These are phyloP conservation scores for Solanum appendiculatum DNA, from an alignment of 257 asterid species.

Conservation along the genomic window DNA sequence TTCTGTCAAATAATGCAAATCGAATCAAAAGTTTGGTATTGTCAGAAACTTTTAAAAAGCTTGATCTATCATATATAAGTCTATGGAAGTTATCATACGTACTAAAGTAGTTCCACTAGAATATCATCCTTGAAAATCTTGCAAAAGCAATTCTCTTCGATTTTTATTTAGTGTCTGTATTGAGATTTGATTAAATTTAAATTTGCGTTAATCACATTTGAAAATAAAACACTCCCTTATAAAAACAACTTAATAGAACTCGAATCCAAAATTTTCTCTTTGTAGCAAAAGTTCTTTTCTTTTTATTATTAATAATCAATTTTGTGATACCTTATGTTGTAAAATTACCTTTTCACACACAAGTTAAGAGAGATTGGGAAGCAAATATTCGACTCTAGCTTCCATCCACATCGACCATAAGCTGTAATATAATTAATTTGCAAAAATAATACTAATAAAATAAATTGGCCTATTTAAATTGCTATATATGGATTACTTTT, in stretches of 20 bases:
- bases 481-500: background rate
- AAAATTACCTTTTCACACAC: background rate
- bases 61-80: background rate
- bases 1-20: background rate
- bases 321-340: background rate
- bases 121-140: background rate
- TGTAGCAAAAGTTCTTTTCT: too few relatives aligned
- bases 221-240: background rate
- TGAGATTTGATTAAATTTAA: background rate
- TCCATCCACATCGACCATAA: background rate
- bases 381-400: background rate
- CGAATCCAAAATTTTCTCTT: background rate
- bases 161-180: background rate
- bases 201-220: accelerated
- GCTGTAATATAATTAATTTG: background rate
- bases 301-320: background rate
- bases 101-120: background rate
- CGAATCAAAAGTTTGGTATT: background rate
- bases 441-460: background rate
- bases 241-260: background rate
- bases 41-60: background rate
- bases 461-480: background rate
- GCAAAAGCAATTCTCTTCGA: background rate
- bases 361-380: background rate
- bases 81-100: background rate